Evolutionary conservation across 2,329 filamentous ascomycete species (phyloP), one percentile per base, ranked within the genome.

Genomic region (Colletotrichum simmondsii): DNA sequence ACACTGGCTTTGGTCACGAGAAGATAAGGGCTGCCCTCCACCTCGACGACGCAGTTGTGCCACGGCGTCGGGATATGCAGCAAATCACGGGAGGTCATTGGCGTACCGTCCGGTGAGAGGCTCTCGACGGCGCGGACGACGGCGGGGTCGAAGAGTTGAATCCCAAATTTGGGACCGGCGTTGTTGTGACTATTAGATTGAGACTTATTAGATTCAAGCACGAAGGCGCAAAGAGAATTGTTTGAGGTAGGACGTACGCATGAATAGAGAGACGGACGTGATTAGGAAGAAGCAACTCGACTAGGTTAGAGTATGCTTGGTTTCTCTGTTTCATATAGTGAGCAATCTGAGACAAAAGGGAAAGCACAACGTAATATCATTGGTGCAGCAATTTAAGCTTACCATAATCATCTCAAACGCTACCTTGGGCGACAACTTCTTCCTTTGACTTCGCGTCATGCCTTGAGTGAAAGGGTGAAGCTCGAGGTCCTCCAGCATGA

Each of bases 211-310:
- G 54, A 10, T 10, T 35, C 8, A 22, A 26, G 10, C 8, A 35
- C 8, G 5, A 30, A 19, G 2, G 8, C 52, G 5, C 0, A 11
- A 30, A 35, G 1, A 12, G 3, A 26, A 12, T 10, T 5, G 19
- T 22, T 32, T 24, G 11, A 16, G 8, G 28, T 8, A 14, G 19
- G 30, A 61, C 77, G 58, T 85, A 85, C 68, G 85, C 84, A 68
- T 87, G 85, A 60, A 87, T 87, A 0, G 84, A 86, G 0, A 87
- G 79, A n/a, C 85, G 83, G 54, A 87, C 78, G 66, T 84, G 81
- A 70, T 84, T 81, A 1, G 85, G 85, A 71, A 86, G 83, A 2
- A 86, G 74, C 4, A 86, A 75, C 77, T 86, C 84, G n/a, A 85
- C 80, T 16, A 87, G 79, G 62, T 86, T 86, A 3, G 85, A 86